Base-by-base conservation (phyloP, 176 grass and related monocot genomes). In the Poa annua region DNA sequence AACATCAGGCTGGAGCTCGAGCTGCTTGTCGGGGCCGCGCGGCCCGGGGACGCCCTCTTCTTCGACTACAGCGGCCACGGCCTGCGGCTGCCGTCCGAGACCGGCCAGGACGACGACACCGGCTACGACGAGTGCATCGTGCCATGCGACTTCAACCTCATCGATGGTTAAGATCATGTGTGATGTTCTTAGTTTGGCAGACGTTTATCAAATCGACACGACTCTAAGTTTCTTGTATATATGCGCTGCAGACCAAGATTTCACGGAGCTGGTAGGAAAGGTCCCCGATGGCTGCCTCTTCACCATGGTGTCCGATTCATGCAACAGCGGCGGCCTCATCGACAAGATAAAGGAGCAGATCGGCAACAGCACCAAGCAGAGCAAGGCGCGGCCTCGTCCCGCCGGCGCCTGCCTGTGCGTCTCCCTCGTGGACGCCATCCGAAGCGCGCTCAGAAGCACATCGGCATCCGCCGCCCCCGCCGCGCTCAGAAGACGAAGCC, bases 121-220 rank as follows among this genome's bases (percentile, higher is more conserved):
- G 93, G 96, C 0, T 96, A 92, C 79, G 96, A 99, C 86, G 93
- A 99, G 85, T 95, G 93, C 87, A 96, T 99, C 88, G 91, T 93
- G 25, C 93, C 93, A 7, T 92, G 83, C 60, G 93, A 96, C 82
- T 78, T 88, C 51, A 96, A 99, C n/a, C 87, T 93, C 10, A 99
- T 99, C 87, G 90, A 82, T 80, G 94, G 94, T 25, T 14, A 22
- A 26, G n/a, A n/a, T 49, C 47, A 49, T 49, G 47, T 13, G 47
- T 49, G 47, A 49, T 49, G 12, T 1, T 49, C 47, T 49, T 15
- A 49, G 47, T 49, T 4, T 49, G 13, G 2, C 47, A 49, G 47
- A 49, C 47, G 47, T 49, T 49, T 49, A 49, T 4, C 4, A 15
- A 49, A 49, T n/a, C n/a, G n/a, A n/a, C 47, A 49, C 47, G 47